Conservation (phyloP, 2,329 filamentous ascomycete genomes). For the Aspergillus pseudoglaucus region DNA sequence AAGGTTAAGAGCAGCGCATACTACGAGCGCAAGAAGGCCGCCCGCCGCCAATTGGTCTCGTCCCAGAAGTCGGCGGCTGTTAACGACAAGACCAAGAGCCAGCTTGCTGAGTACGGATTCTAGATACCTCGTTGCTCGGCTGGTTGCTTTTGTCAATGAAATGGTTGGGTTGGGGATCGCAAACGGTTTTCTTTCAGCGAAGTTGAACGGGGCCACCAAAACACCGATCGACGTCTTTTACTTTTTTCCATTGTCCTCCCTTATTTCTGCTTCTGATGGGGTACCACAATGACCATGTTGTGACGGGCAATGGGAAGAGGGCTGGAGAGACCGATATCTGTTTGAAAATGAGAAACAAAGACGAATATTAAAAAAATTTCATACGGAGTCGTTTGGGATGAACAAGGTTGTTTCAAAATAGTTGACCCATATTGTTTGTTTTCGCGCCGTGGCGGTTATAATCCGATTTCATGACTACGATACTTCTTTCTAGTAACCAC, state of each 20-base stretch:
- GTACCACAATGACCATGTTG: conserved; percentile 29
- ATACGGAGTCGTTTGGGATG: conserved; percentile 35
- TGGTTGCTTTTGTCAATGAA: conserved; percentile 37
- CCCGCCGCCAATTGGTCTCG: conserved; percentile 80
- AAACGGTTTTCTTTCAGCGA: conserved; percentile 34
- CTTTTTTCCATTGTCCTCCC: conserved; percentile 23
- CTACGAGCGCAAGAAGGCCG: conserved; percentile 99
- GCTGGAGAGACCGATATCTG: conserved; percentile 25
- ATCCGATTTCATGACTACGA: conserved; percentile 31
- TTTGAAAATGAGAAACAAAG: conserved; percentile 24
- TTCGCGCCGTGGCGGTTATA: conserved; percentile 39
- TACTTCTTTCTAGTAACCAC: too few species aligned
- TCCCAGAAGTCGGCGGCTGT: conserved; percentile 88
- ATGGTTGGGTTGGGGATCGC: conserved; percentile 32
- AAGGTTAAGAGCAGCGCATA: conserved; percentile 99
- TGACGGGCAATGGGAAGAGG: conserved; percentile 26
- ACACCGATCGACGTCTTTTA: conserved; percentile 32
- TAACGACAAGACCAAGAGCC: conserved; percentile 77
- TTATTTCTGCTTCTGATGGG: conserved; percentile 23
- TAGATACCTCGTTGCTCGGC: conserved; percentile 49
- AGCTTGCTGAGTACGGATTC: conserved; percentile 87
- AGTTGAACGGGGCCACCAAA: conserved; percentile 30
- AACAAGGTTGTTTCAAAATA: conserved; percentile 35
- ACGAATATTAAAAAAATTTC: conserved; percentile 1
- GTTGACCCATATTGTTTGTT: conserved; percentile 28